Evolutionary conservation across 306 rosid species (phyloP), one percentile per base, ranked within the genome.

Genomic region (Castanospermum australe): DNA sequence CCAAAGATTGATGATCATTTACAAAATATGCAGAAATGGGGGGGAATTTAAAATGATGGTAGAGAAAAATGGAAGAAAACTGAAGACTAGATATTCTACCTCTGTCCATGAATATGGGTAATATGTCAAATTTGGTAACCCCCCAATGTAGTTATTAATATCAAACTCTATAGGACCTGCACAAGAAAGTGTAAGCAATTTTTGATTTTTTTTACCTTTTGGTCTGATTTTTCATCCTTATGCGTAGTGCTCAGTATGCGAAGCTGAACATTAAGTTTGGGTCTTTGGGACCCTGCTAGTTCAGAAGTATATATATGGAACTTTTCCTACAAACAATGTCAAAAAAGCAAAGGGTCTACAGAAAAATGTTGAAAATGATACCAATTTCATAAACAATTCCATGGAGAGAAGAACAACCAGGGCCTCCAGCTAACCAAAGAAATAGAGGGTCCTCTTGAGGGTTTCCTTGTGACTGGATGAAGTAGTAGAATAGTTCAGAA

Each of bases 391-490:
- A 71, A 42, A 71, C 1, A 8, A 79, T 1, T 71, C 78, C 78
- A 24, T 2, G 0, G 44, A 70, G 28, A n/a, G 77, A 47, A 14
- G 72, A 33, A 50, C 83, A 79, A 15, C 78, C 83, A 35, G 78
- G 83, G 45, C 83, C 83, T 35, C 77, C 78, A 0, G 78, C 10
- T 7, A 79, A 21, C 83, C 83, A 79, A 41, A 71, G 71, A 51
- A 79, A 61, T 9, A 79, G 57, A n/a, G 78, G 83, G 25, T 79
- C 83, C 33, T 63, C 41, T 36, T 51, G 64, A 48, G 81, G 81
- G 33, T 76, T 65, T 36, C 81, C 51, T 21, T 47, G 41, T 17
- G 81, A 63, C 65, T 76, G 64, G 2, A 76, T 63, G 73, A 76
- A 76, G 24, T 64, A 76, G 64, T 64, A 67, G 60, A 78, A 78